phyloP scores from a whole-genome alignment of 176 grass and related monocot genomes.

The Saccharum officinarum region DNA sequence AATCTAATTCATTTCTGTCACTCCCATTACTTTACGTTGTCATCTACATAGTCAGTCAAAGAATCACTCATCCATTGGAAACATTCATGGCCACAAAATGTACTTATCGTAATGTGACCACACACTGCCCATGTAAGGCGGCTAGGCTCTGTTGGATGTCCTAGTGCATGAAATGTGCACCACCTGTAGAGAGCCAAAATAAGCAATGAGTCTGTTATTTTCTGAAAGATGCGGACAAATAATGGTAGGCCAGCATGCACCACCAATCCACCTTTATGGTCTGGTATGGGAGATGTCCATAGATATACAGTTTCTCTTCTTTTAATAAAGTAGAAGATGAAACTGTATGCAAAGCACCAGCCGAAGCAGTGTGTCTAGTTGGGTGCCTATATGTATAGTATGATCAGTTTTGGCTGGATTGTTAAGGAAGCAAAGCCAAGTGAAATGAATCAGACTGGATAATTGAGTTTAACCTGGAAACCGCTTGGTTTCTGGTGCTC shows the following conservation, averaged over 20 bases:
- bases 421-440: neutral
- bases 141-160: neutral
- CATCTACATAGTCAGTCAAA: neutral
- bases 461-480: neutral
- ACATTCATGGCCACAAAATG: slow-evolving; percentile 2
- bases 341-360: neutral
- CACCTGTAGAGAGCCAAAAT: neutral
- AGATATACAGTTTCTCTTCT: neutral
- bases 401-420: neutral
- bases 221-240: slow-evolving; percentile 3
- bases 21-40: neutral
- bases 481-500: neutral
- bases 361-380: neutral
- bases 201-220: neutral
- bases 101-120: neutral
- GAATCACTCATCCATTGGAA: neutral
- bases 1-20: neutral
- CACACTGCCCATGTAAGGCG: neutral
- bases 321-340: neutral
- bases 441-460: neutral
- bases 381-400: neutral
- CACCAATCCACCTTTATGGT: neutral
- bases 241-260: neutral
- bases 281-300: neutral
- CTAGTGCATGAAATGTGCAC: neutral